Base-by-base conservation (phyloP, 2,329 filamentous ascomycete genomes). In the Xylaria polymorpha region DNA sequence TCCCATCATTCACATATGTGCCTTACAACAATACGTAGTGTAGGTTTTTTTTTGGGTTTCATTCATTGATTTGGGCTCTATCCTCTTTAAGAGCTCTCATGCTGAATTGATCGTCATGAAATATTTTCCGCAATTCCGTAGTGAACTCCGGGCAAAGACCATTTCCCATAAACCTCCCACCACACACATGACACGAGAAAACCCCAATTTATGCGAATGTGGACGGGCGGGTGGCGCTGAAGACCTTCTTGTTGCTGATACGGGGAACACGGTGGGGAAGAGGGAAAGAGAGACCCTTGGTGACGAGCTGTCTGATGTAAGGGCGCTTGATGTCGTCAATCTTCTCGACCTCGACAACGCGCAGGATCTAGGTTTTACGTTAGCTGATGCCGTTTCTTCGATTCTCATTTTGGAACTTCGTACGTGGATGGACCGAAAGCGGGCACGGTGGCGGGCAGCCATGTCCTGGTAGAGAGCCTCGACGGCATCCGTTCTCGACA, bases 381-480 rank as follows among this genome's bases (percentile, higher is more conserved):
- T 72, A 82, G 78, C 57, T 8, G 51, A 20, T 29, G 7, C 2
- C 32, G 9, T 39, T 46, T 57, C 35, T 48, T 41, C 1, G n/a
- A 14, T 8, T 12, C 18, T 14, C 12, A 14, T 20, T 4, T 55
- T 25, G 8, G 37, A 18, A 56, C 10, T 41, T 61, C 94, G 76
- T 94, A 98, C 95, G 90, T 98, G 94, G 84, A 99, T 96, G 79
- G 93, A 97, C 86, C 96, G 91, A 90, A 99, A 99, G 81, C 96
- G 93, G 82, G 96, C 92, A 83, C 93, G 94, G 91, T 99, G 96
- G 84, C 96, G 94, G 85, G 97, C 95, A 79, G 96, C 94, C 96
- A 99, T 98, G 88, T 99, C 96, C 86, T 96, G 93, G 92, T 99
- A 99, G 83, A 99, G 91, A 78, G 95, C 87, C 87, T 98, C 93